Evolutionary conservation across 139 green algal species (phyloP), one percentile per base, ranked within the genome.

Genomic region (Pseudopediastrum boryanum): DNA sequence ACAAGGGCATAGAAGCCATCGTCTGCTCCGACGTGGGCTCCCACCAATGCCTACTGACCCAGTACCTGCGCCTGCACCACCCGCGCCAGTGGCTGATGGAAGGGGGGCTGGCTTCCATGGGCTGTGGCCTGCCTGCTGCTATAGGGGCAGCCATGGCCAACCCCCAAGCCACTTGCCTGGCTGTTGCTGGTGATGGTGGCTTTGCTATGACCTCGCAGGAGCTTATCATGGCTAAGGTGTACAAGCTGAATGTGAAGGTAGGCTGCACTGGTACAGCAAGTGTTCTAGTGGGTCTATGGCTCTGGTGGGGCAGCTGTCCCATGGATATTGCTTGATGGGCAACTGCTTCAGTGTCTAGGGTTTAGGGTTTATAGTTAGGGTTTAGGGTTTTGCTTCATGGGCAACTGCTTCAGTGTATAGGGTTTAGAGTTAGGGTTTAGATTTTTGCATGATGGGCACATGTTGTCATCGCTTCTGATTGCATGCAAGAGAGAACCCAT

Each of bases 191-290:
- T n/a, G 52, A 62, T 62, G 52, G 52, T 36, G 52, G 52, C 52
- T 62, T 62, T 62, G 58, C 58, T 3, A 39, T 67, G 58, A 67
- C 58, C n/a, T 44, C 31, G 31, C 58, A 67, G 58, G 58, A 67
- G 58, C 58, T 67, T 31, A 67, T 67, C 31, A 67, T 67, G 58
- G 58, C 58, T 1, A 39, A 67, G 25, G 58, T 67, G 13, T 67
- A 67, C 58, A 38, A 67, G n/a, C 58, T 67, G 31, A 67, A 67
- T 39, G 58, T 67, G 13, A 67, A 67, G 25, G 52, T 62, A n/a
- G 12, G 52, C 9, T n/a, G n/a, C n/a, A n/a, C n/a, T n/a, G n/a
- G n/a, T n/a, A n/a, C n/a, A n/a, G n/a, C n/a, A n/a, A n/a, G n/a
- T n/a, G n/a, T n/a, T n/a, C n/a, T n/a, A n/a, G n/a, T n/a, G n/a